These are phyloP conservation scores for Mycena crocata DNA, from an alignment of 768 basidiomycete species.

Conservation along the genomic window DNA sequence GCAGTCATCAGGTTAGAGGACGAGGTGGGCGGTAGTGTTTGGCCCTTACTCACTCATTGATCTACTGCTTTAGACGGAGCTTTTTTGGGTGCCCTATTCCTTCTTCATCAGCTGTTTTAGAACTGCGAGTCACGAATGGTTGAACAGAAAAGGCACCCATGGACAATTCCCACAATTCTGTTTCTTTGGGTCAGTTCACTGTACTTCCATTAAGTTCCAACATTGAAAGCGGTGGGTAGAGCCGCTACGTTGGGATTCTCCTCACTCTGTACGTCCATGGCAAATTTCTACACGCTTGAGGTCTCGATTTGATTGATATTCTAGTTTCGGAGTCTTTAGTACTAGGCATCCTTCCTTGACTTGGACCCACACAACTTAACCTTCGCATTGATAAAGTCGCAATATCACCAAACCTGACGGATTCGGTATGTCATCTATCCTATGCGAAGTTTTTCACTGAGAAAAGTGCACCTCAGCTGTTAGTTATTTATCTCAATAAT, in stretches of 20 bases:
- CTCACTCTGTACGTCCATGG: slow-evolving; percentile 13
- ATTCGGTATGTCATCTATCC: not conserved
- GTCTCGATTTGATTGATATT: not conserved
- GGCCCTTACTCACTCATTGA: not conserved
- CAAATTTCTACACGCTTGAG: not conserved
- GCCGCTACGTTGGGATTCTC: slow-evolving; percentile 19
- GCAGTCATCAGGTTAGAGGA: slow-evolving; percentile 14
- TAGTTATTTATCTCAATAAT: not conserved
- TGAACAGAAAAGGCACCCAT: slow-evolving; percentile 9
- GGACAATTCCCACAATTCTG: slow-evolving; percentile 10
- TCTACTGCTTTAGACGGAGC: not conserved
- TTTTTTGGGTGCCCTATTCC: slow-evolving; percentile 9
- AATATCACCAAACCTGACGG: slow-evolving; percentile 12
- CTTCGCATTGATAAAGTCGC: slow-evolving; percentile 5
- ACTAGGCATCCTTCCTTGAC: not conserved
- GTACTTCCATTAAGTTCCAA: not conserved
- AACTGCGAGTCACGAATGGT: not conserved
- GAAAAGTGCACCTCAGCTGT: slow-evolving; percentile 8
- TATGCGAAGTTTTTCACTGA: not conserved
- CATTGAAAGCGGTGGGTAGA: slow-evolving; percentile 10
- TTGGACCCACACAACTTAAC: not conserved
- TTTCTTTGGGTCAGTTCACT: slow-evolving; percentile 16
- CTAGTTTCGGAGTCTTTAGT: slow-evolving; percentile 9
- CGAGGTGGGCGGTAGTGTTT: slow-evolving; percentile 7
- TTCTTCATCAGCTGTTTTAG: not conserved